Percentiles rank a stretch among this genome's conserved stretches.
Conservation (phyloP, 2,329 filamentous ascomycete genomes). For the Thermothelomyces thermophilus region DNA sequence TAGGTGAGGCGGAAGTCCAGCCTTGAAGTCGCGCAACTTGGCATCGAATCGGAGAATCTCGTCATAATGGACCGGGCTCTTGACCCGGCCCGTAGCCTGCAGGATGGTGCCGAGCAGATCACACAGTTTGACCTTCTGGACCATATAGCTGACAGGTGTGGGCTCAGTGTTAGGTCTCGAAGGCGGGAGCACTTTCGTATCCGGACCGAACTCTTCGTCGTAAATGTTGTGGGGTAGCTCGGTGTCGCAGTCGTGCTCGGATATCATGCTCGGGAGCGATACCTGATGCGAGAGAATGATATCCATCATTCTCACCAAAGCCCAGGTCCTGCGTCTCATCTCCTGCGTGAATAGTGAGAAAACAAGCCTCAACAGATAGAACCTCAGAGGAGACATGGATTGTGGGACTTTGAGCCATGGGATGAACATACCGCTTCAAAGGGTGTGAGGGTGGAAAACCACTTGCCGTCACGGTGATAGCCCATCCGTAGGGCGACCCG, state of each 20-base stretch:
- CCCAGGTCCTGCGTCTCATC: conserved; percentile 64
- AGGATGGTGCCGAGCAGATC: conserved; percentile 66
- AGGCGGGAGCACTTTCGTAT: conserved; percentile 60
- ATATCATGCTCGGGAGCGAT: conserved; percentile 61
- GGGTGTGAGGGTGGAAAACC: conserved; percentile 63
- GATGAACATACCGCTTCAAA: conserved; percentile 57
- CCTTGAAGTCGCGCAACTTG: conserved; percentile 53
- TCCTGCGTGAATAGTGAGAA: conserved; percentile 43
- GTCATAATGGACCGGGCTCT: conserved; percentile 53
- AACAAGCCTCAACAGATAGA: background rate
- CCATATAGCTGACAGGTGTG: conserved; percentile 73
- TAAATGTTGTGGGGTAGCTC: conserved; percentile 70
- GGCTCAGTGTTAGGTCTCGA: conserved; percentile 62
- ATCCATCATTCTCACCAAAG: conserved; percentile 65
- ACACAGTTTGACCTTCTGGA: conserved; percentile 62
- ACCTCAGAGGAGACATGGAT: background rate
- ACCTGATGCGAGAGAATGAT: conserved; percentile 71
- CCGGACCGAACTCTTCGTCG: conserved; percentile 70
- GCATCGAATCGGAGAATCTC: conserved; percentile 58
- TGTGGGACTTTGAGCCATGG: background rate
- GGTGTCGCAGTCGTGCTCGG: conserved; percentile 68
- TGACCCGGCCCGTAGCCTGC: conserved; percentile 54
- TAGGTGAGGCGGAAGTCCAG: conserved; percentile 72
- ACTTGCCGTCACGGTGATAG: conserved; percentile 70
- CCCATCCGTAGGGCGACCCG: conserved; percentile 62